Base-by-base conservation (phyloP, 192 early-diverging fungal genomes). In the Linnemannia elongata region DNA sequence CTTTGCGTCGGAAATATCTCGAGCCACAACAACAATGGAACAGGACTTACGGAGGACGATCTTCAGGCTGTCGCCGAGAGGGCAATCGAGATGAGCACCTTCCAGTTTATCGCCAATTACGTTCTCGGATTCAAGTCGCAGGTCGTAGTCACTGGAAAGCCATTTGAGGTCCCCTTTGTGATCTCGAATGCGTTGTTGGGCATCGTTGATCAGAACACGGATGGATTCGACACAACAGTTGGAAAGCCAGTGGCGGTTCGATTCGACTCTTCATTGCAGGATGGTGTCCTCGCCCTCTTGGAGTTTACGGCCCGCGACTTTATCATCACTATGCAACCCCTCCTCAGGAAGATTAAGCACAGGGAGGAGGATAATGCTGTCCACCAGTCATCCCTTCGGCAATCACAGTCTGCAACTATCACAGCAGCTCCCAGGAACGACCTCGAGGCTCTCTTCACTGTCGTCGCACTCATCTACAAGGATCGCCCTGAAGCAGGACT, bases 401-500 rank as follows among this genome's bases (percentile, higher is more conserved):
- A 87, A 78, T 68, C 74, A 72, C 35, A 88, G 69, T 69, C 77
- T 74, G 76, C 76, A 73, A 17, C 85, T 9, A 76, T 66, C 12
- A 45, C 69, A 3, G 38, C 72, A 57, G 18, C 74, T 41, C 27
- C 80, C 22, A 69, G 85, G 44, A 75, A 82, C 12, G 92, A 94
- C 76, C 90, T 94, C 2, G 95, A 96, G 79, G 88, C 93, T 1
- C 91, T 98, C 24, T 94, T 98, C 45, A 84, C 89, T 13, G 88
- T 97, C 35, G 90, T 99, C 12, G 92, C 95, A 9, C 85, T 92
- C 24, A 87, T 98, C 12, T 98, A 95, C 90, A 83, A 91, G 12
- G 92, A 96, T 70, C 91, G 94, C 15, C 93, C 94, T 18, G 96
- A 99, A 74, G 91, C 92, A 6, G 95, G 95, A 17, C 87, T 95